phyloP scores from a whole-genome alignment of 208 protist species.

The Leishmania lainsoni region DNA sequence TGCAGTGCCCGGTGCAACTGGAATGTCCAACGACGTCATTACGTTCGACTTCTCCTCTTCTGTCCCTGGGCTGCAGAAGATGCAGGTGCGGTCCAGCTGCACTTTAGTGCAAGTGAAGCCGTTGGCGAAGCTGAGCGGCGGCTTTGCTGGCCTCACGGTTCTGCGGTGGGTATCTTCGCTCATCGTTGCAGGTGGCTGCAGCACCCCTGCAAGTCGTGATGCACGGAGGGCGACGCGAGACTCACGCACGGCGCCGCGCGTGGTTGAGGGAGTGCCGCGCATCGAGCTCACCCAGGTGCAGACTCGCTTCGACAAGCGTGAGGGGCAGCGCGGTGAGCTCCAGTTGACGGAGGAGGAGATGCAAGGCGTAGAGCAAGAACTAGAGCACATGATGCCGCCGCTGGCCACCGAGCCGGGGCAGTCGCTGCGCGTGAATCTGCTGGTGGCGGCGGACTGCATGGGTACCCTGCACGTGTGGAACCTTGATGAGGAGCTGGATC shows the following conservation, averaged over 20 bases:
- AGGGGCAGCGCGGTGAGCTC: constrained; percentile 68
- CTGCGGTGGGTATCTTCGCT: constrained; percentile 81
- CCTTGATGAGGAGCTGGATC: constrained; percentile 78
- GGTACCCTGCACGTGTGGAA: constrained; percentile 89
- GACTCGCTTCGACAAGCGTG: constrained; percentile 77
- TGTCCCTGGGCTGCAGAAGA: constrained; percentile 29
- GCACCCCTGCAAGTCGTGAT: constrained; percentile 32
- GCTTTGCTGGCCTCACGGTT: constrained; percentile 67
- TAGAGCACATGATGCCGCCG: constrained; percentile 69
- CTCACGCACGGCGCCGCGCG: constrained; percentile 24
- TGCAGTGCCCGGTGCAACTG: not conserved
- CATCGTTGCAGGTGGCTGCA: constrained; percentile 59
- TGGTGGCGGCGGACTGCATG: constrained; percentile 77
- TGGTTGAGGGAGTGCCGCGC: constrained; percentile 39
- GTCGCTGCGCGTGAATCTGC: constrained; percentile 72
- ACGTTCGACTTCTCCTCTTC: constrained; percentile 51
- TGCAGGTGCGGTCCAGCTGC: constrained; percentile 71
- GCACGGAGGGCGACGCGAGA: constrained; percentile 14
- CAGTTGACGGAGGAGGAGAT: constrained; percentile 74
- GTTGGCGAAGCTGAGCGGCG: constrained; percentile 82
- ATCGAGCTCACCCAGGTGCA: constrained; percentile 49
- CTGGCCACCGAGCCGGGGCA: constrained; percentile 65
- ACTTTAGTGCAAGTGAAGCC: constrained; percentile 76
- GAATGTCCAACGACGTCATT: constrained; percentile 58
- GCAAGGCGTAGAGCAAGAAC: constrained; percentile 74